Conservation (phyloP, 2,329 filamentous ascomycete genomes). For the Alternaria infectoria region DNA sequence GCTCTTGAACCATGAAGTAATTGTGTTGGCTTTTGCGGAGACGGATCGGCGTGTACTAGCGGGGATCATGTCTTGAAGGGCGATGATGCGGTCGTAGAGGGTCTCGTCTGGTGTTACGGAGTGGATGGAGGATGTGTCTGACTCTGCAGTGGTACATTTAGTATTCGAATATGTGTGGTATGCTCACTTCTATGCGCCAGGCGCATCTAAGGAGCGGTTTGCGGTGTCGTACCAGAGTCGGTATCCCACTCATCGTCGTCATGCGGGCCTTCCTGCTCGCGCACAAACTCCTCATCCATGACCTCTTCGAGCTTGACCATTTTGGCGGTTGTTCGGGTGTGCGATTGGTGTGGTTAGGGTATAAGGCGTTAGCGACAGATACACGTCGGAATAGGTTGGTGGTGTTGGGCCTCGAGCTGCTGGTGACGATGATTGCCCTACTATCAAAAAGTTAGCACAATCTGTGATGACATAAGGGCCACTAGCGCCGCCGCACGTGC, state of each 20-base stretch:
- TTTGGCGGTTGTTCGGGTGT: constrained; percentile 45
- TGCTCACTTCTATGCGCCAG: not conserved
- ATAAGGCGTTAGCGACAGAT: not conserved
- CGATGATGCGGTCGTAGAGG: constrained; percentile 69
- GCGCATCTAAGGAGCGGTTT: constrained; percentile 54
- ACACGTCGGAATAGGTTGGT: constrained; percentile 4
- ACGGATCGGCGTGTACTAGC: constrained; percentile 72
- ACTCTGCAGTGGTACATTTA: constrained; percentile 65
- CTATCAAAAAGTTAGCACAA: constrained; percentile 4
- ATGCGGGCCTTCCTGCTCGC: constrained; percentile 69
- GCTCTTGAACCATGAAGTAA: constrained; percentile 64
- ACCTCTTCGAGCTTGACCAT: constrained; percentile 99
- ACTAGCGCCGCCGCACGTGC: not conserved
- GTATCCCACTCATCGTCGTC: constrained; percentile 89
- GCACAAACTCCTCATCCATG: constrained; percentile 91
- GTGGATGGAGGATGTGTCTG: constrained; percentile 71
- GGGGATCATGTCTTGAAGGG: constrained; percentile 81
- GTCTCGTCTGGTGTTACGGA: constrained; percentile 50
- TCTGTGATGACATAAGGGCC: not conserved
- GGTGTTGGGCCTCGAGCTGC: constrained; percentile 10
- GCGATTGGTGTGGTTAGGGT: not conserved
- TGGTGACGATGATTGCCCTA: constrained; percentile 10
- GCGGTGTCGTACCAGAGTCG: constrained; percentile 75
- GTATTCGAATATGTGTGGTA: no score
- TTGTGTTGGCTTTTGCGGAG: constrained; percentile 53